Evolutionary conservation across 495 filamentous ascomycete genomes (phyloP).

Genomic region (Neohortaea acidophila): DNA sequence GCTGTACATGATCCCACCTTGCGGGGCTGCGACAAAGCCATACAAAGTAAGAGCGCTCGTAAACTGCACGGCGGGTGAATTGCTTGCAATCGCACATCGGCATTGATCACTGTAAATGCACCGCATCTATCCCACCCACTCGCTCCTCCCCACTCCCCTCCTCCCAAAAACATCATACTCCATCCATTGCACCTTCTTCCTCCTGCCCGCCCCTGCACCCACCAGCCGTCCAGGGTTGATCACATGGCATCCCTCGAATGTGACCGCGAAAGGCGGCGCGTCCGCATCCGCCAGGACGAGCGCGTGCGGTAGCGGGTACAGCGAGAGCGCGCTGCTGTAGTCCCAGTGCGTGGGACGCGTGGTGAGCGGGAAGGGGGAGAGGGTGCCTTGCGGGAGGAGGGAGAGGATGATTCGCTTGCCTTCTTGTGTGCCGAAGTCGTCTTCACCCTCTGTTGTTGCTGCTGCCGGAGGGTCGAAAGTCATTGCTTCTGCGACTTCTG

Average conservation of each 20-base stretch:
- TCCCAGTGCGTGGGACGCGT: conserved; percentile 80
- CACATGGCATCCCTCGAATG: conserved; percentile 88
- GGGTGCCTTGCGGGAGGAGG: conserved; percentile 75
- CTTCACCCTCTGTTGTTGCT: conserved; percentile 10
- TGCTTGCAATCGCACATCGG: too few species aligned
- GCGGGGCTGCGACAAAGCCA: too few species aligned
- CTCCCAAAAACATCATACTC: conserved; percentile 60
- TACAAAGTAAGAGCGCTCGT: too few species aligned
- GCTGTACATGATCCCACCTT: too few species aligned
- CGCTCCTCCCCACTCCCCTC: conserved; percentile 38
- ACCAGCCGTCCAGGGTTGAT: conserved; percentile 80
- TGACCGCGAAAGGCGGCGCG: conserved; percentile 63
- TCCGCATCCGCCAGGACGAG: conserved; percentile 71
- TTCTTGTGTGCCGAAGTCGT: conserved; percentile 19
- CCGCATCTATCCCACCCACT: conserved; percentile 19
- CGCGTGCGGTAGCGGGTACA: conserved; percentile 79
- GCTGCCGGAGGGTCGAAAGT: conserved; percentile 9
- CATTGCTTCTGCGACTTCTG: neutral
- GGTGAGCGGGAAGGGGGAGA: conserved; percentile 68
- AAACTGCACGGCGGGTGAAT: too few species aligned
- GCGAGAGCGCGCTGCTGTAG: conserved; percentile 52
- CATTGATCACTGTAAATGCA: neutral
- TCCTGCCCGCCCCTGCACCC: conserved; percentile 30
- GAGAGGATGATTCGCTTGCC: conserved; percentile 85
- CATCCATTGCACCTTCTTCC: conserved; percentile 51